Base-by-base conservation (phyloP, 768 basidiomycete species). In the Neoboletus subvelutipes region DNA sequence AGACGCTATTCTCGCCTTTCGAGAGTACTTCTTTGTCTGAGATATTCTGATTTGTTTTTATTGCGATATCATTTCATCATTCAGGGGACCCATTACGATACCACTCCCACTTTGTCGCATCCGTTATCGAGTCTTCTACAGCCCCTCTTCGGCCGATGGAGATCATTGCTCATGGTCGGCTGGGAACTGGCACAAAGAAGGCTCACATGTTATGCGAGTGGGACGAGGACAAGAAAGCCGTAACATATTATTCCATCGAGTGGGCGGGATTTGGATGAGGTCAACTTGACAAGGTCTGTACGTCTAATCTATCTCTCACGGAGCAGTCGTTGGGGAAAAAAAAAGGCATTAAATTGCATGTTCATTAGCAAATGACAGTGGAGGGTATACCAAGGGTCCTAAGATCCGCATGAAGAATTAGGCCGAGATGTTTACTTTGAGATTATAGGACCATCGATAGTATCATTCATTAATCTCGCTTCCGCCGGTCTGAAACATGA, bases 141-240 rank as follows among this genome's bases (percentile, higher is more conserved):
- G 67, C 83, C 13, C 61, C 78, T 2, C 78, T 99, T 50, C 78
- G 81, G 47, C 94, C 97, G 5, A 91, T 96, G 85, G 94, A 98
- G 71, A 83, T 99, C 45, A 90, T 99, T 24, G 95, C 96, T 0
- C 94, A 94, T 69, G 97, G 97, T 18, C 81, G 97, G 34, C 74
- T 99, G 34, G 97, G 96, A 1, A 99, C 97, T 4, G 97, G 91
- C 12, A 98, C 97, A 10, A 98, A 98, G 73, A 99, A 99, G 73
- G 85, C 93, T 0, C 95, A 98, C 70, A 74, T 98, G 31, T 74
- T 98, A 4, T 97, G 94, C 64, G 84, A 87, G 33, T 97, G 90
- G 88, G 86, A 96, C 64, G 87, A 91, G 36, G 79, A 78, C 49
- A 83, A 77, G 64, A 77, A 81, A 41, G 73, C 79, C 58, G 90